Evolutionary conservation across 2,329 filamentous ascomycete genomes (phyloP), one percentile per base, ranked within the genome.

Genomic region (Pseudogymnoascus pannorum): DNA sequence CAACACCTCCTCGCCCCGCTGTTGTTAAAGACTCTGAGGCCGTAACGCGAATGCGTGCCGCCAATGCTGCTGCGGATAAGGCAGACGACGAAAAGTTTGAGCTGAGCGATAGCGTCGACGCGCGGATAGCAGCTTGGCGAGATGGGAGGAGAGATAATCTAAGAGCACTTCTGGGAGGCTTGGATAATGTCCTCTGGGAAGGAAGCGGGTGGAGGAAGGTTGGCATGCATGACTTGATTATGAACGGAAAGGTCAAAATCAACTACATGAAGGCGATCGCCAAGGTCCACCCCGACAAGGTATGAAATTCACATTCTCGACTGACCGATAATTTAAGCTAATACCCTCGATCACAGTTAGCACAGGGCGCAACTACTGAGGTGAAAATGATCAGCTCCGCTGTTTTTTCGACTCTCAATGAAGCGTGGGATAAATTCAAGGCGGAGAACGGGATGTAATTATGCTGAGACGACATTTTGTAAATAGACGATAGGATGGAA

Each of bases 241-340:
- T 96, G 81, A 87, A 92, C 33, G 92, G 90, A 68, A 96, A 93
- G 80, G 94, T 97, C 73, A 99, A 99, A 83, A 88, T 99, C 66
- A 81, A 89, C 63, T 99, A 99, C 73, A 97, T 99, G 94, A 97
- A 96, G 83, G 94, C 93, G 5, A 97, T 99, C 81, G 91, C 88
- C 9, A 97, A 97, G 81, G 94, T 94, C 68, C 94, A 99, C 81
- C 94, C 94, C 64, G 94, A 99, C 75, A 99, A 99, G 88, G 94
- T 97, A 80, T 75, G 85, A 67, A 64, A 16, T 63, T 63, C 67
- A 58, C 20, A 58, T 31, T 20, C 24, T 62, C n/a, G 59, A 36
- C 12, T 48, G 20, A 12, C 44, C 33, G 4, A 51, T 31, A 20
- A 60, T 40, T 9, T 58, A 35, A 64, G 36, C 48, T 60, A n/a